Evolutionary conservation across 495 filamentous ascomycete genomes (phyloP), one percentile per base, ranked within the genome.

Genomic region (Xylaria intraflava): DNA sequence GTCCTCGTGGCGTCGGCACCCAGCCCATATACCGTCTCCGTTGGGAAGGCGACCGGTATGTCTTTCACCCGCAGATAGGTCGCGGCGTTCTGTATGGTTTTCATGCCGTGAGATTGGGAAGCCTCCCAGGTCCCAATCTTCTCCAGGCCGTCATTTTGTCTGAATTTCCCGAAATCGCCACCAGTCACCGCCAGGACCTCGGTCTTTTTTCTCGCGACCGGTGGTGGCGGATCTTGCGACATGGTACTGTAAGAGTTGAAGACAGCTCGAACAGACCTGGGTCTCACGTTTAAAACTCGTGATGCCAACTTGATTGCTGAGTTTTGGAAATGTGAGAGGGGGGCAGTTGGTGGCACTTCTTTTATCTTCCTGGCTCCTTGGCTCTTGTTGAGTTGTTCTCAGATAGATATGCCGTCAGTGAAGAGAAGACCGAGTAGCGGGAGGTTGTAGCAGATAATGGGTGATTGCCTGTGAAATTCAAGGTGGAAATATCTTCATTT

Each of bases 1-100:
- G 78, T 85, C 62, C 87, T 80, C 26, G 90, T 96, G 6, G 93
- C 94, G 73, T 97, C 93, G 17, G 92, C 93, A 44, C 90, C 93
- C 12, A 99, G 78, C 2, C 93, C 93, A 68, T 99, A 99, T 9
- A 99, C 93, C 6, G 93, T 99, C 71, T 99, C 93, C 0, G 94
- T 99, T 5, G 93, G 94, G 65, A 99, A 99, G 8, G 89, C 94
- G 38, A 99, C 88, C 16, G 91, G 90, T 23, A 79, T 73, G 65
- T 86, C 75, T 53, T 79, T 81, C 26, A 73, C 74, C 26, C 70
- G 81, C 30, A 95, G 76, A 53, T 79, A 72, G 10, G 73, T 46
- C 11, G 84, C 87, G 6, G 87, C 87, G 27, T 73, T 63, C 39
- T 46, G 62, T 51, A 85, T 62, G 17, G 68, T 52, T 59, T 55